Evolutionary conservation across 2,329 filamentous ascomycete species (phyloP), one percentile per base, ranked within the genome.

Genomic region (Cladobotryum mycophilum): DNA sequence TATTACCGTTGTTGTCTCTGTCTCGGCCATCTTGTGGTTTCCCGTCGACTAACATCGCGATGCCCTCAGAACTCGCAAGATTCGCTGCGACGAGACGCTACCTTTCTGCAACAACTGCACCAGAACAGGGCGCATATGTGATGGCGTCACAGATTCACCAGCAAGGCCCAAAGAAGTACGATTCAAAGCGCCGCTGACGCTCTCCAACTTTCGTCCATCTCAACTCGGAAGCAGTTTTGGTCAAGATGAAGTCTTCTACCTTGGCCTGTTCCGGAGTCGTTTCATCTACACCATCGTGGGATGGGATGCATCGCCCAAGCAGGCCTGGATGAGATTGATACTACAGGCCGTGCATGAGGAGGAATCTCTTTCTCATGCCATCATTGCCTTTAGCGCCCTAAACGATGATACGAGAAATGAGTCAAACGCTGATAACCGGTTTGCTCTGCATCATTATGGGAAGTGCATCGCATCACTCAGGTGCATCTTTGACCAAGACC

Each of bases 151-250:
- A 35, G 42, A 47, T 14, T 47, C 45, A 4, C 38, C n/a, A 12
- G 49, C 36, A 15, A 37, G 30, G 18, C 5, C 13, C 4, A 22
- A 41, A 38, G 2, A 17, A 18, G 14, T 45, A 12, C n/a, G 30
- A 14, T 72, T 37, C 33, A 49, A 48, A n/a, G 49, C 49, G 14
- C 55, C 55, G 2, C 37, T 57, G 33, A 57, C 55, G 12, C 48
- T 53, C 18, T 51, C 55, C 1, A 50, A 56, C 47, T 57, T 57
- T 20, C 51, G 47, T 11, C 41, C 52, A 18, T 52, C 49, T 17
- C 41, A 48, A 3, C 15, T 47, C 14, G 42, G 47, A 14, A 35
- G 17, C 45, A n/a, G 20, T 8, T 25, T 34, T 20, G 17, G 9
- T 41, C 20, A 17, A 13, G 35, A 45, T 15, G 37, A 37, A 37